These are phyloP conservation scores for Teratosphaeria zuluensis DNA, from an alignment of 2,329 filamentous ascomycete genomes.

Conservation along the genomic window DNA sequence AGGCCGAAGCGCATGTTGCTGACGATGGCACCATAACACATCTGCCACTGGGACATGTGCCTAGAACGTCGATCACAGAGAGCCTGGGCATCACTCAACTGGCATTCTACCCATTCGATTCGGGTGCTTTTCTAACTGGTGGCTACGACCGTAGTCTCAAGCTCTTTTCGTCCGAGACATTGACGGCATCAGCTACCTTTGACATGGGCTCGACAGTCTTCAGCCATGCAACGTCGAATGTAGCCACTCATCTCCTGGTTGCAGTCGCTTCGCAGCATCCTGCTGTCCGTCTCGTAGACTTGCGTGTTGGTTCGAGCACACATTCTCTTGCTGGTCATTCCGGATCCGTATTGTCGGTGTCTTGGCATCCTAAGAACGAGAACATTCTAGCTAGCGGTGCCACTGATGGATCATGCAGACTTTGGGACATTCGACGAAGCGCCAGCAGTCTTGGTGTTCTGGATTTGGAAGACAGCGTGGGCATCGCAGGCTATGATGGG, in stretches of 20 bases:
- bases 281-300: conserved; percentile 72
- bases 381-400: conserved; percentile 75
- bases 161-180: conserved; percentile 58
- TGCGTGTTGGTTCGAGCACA: conserved; percentile 66
- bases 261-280: conserved; percentile 84
- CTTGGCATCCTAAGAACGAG: conserved; percentile 75
- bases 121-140: conserved; percentile 62
- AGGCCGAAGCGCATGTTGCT: conserved; percentile 35
- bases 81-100: conserved; percentile 67
- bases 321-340: conserved; percentile 42
- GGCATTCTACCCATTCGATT: conserved; percentile 70
- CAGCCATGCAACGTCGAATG: conserved; percentile 66
- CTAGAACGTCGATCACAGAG: conserved; percentile 38
- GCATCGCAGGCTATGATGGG: conserved; percentile 44
- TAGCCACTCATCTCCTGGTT: conserved; percentile 66
- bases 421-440: conserved; percentile 81
- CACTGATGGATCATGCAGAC: conserved; percentile 69
- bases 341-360: conserved; percentile 48
- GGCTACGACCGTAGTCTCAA: conserved; percentile 72
- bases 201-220: conserved; percentile 60
- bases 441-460: conserved; percentile 66
- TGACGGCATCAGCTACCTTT: conserved; percentile 55
- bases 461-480: conserved; percentile 74
- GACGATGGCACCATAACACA: conserved; percentile 4
- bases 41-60: conserved; percentile 40